Evolutionary conservation across 768 basidiomycete species (phyloP).

Genomic region (Mycena venus): DNA sequence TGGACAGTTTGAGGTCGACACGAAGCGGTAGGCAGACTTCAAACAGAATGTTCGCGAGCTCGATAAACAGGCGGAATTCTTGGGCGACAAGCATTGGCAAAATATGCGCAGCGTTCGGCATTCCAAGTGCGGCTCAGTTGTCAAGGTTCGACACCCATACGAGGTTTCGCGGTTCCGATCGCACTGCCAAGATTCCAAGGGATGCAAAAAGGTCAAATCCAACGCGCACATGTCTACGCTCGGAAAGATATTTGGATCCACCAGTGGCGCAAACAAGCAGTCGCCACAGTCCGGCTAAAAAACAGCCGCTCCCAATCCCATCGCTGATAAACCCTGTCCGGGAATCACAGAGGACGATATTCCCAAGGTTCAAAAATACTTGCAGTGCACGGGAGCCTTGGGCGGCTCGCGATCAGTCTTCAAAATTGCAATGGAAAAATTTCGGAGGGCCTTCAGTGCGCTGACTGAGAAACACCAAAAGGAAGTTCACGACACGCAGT

Average conservation of each 20-base stretch:
- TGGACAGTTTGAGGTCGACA: neutral
- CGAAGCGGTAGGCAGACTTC: neutral
- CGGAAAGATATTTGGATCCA: neutral
- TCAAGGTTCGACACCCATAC: neutral
- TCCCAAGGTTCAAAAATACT: neutral
- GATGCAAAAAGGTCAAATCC: neutral
- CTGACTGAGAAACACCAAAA: neutral
- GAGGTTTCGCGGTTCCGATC: neutral
- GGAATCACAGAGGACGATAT: conserved; percentile 1
- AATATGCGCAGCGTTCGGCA: neutral
- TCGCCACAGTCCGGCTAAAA: too few relatives aligned
- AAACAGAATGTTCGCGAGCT: neutral
- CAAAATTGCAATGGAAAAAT: conserved; percentile 2
- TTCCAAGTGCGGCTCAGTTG: neutral
- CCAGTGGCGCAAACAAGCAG: too few relatives aligned
- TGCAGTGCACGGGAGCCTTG: neutral
- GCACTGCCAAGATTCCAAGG: neutral
- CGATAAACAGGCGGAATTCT: neutral
- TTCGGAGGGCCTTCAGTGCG: neutral
- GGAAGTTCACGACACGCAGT: neutral
- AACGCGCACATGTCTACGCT: neutral
- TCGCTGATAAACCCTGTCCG: neutral
- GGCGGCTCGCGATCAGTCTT: conserved; percentile 9
- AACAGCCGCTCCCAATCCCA: too few relatives aligned
- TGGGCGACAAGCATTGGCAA: neutral